Base-by-base conservation (phyloP, 2,329 filamentous ascomycete genomes). In the Triangularia verruculosa region DNA sequence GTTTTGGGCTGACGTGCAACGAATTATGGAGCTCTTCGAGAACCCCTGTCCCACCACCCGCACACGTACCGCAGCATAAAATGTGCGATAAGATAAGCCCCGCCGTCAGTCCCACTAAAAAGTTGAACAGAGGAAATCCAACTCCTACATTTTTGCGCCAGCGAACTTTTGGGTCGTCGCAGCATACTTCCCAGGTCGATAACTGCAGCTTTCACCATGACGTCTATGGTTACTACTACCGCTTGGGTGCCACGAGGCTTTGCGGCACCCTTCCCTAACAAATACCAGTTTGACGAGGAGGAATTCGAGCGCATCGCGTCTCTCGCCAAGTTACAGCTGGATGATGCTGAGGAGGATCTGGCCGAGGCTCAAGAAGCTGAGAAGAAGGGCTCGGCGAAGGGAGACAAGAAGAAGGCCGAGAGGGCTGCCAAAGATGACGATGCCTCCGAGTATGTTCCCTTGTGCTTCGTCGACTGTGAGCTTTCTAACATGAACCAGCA, bases 261-360 rank as follows among this genome's bases (percentile, higher is more conserved):
- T 72, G 89, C 90, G 61, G 89, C 90, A 55, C 88, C 88, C 57
- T 92, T 92, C 70, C 90, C 90, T 15, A 83, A 84, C 47, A 91
- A 90, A 75, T 91, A 91, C 74, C 85, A 88, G 64, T 86, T 93
- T 63, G 86, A 92, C 76, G 90, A 93, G 74, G 82, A 84, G 67
- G 90, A 93, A 75, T 91, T 90, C 72, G 84, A 87, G 72, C 86
- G 90, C 72, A 93, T 93, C 79, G 89, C 89, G 15, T 83, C 85
- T 73, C 81, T 93, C 68, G 90, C 90, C 28, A 88, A 89, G 76
- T 80, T 92, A 66, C 90, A 96, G 78, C 85, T 97, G 30, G 92
- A 97, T 73, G 95, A 98, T 78, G 95, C 95, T 25, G 89, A 94
- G 73, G 91, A 93, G 27, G 93, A 95, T 73, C 78, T 96, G 66